A percentile compares a stretch with the other conserved stretches of the same genome.
phyloP scores from a whole-genome alignment of 2,329 filamentous ascomycete genomes.

The Calonectria ilicicola region DNA sequence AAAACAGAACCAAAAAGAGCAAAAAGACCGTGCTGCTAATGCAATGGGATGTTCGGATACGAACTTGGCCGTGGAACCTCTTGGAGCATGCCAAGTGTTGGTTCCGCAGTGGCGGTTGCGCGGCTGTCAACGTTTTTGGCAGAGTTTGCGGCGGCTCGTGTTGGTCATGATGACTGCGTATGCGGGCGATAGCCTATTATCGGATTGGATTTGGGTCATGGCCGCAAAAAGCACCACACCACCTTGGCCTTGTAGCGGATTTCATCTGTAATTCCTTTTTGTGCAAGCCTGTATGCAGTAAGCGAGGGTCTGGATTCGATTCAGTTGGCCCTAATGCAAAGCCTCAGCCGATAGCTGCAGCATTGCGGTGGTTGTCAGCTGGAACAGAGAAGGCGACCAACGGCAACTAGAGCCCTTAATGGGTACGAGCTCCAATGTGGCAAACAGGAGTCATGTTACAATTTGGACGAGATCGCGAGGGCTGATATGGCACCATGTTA shows the following conservation, averaged over 20 bases:
- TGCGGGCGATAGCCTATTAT: background rate
- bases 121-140: conserved; percentile 3
- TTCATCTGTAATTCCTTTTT: conserved; percentile 3
- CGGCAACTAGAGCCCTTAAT: background rate
- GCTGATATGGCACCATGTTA: conserved; percentile 12
- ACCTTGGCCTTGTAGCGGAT: background rate
- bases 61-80: background rate
- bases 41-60: background rate
- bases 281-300: background rate
- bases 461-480: conserved; percentile 16
- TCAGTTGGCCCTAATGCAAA: background rate
- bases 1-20: background rate
- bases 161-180: background rate
- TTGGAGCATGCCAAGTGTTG: background rate
- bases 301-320: conserved; percentile 5
- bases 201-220: background rate
- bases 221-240: background rate
- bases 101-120: background rate
- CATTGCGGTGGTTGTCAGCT: background rate
- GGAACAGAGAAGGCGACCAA: background rate
- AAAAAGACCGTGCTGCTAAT: background rate
- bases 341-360: conserved; percentile 3
- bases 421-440: conserved; percentile 3
- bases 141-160: conserved; percentile 2
- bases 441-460: background rate